These are phyloP conservation scores for Berkeleyomyces rouxiae DNA, from an alignment of 2,329 filamentous ascomycete species.

Conservation along the genomic window DNA sequence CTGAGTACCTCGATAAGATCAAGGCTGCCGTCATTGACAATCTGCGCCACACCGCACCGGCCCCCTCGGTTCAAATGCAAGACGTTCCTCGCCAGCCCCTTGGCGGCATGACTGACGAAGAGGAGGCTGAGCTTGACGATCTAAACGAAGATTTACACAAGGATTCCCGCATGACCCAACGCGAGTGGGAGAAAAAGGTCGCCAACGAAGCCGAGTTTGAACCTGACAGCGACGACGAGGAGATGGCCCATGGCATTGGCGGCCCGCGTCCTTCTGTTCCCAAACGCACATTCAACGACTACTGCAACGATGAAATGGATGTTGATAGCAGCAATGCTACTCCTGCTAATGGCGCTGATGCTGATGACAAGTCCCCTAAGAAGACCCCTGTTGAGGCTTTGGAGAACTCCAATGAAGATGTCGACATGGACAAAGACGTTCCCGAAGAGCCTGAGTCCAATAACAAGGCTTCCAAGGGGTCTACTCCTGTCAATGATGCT, in stretches of 20 bases:
- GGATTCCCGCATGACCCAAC: constrained; percentile 66
- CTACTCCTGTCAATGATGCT: constrained; percentile 16
- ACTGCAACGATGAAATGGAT: constrained; percentile 26
- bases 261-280: constrained; percentile 37
- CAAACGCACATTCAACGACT: constrained; percentile 36
- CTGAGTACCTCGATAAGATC: constrained; percentile 67
- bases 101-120: constrained; percentile 47
- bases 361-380: constrained; percentile 19
- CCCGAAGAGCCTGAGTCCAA: constrained; percentile 13
- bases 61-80: constrained; percentile 82
- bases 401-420: constrained; percentile 30
- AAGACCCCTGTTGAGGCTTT: constrained; percentile 18
- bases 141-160: constrained; percentile 75
- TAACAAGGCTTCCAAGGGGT: constrained; percentile 15
- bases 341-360: constrained; percentile 22
- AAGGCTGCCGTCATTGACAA: constrained; percentile 73
- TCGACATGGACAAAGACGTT: constrained; percentile 21
- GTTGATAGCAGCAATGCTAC: constrained; percentile 25
- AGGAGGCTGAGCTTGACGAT: constrained; percentile 48
- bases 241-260: constrained; percentile 57
- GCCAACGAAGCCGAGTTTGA: constrained; percentile 67
- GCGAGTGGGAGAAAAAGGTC: constrained; percentile 64
- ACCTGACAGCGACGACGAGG: constrained; percentile 70
- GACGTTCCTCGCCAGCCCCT: constrained; percentile 50
- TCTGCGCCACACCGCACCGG: constrained; percentile 67